Evolutionary conservation across 2,329 filamentous ascomycete genomes (phyloP), one percentile per base, ranked within the genome.

Genomic region (Didymella exigua): DNA sequence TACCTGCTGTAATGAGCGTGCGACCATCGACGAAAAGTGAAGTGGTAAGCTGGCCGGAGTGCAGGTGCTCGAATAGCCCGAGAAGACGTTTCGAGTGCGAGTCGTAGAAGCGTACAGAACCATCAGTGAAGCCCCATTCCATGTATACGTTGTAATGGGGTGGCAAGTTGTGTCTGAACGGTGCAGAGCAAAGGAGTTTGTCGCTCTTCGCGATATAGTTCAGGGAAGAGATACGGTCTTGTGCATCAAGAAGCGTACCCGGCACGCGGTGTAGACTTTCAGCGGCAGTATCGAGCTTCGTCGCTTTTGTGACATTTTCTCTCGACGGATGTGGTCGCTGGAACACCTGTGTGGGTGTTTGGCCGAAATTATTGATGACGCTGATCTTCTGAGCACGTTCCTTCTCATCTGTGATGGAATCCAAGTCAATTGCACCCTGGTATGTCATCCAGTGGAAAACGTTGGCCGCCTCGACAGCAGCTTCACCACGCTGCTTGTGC

Each of bases 361-460:
- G 95, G 0, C 95, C 95, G 74, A 99, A 99, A 66, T 98, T 98
- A 76, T 99, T 93, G 66, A 99, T 98, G 63, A 97, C 96, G 29
- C 91, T 91, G 49, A 96, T 97, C 0, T 92, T 93, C 5, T 93
- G 90, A 6, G 92, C 81, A 37, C 92, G 84, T 74, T 98, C 93
- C 51, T 93, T 86, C 0, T 90, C 89, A 70, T 98, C 93, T 7
- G 88, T 86, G 56, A 99, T 98, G 47, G 87, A 88, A 73, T 99
- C 95, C 4, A 99, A 79, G 72, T 99, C 91, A 61, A 90, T 96
- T 2, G 93, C 92, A 6, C 95, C 96, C 58, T 93, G 90, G 70
- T 99, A 99, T 0, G 93, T 98, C 18, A 97, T 82, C 72, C 96
- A 91, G 62, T 98, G 93, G 77, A 97, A 99, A 19, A 99, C 92